Evolutionary conservation across 768 basidiomycete species (phyloP), one percentile per base, ranked within the genome.

Genomic region (Leccinum boreale): DNA sequence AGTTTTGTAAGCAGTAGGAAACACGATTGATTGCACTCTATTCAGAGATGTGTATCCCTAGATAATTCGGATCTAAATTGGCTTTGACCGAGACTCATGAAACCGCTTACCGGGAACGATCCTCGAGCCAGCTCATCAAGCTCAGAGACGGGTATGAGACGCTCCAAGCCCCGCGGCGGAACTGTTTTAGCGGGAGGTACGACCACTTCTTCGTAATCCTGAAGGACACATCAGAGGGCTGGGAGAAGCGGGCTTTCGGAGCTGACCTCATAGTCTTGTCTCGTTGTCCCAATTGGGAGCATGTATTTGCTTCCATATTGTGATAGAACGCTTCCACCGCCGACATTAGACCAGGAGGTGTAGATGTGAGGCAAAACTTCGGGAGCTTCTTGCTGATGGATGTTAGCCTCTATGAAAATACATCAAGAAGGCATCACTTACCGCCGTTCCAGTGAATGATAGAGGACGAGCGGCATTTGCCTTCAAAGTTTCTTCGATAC

Each of bases 1-100:
- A 1, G 92, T 88, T n/a, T 83, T 78, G 72, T 96, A 98, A 1
- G 95, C 97, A 3, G 91, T 92, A 0, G 90, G 87, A 74, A 89
- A 98, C 19, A 98, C 87, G 59, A 98, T 93, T 1, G 93, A 95
- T 69, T 99, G 97, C 58, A 99, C 89, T 61, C 97, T 82, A 70
- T 99, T 99, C 61, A 99, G 78, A 10, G 86, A 79, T 31, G 79
- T 76, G 67, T 98, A 99, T 28, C 90, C 90, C 94, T 96, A 17
- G 15, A 55, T 49, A 1, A 39, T 44, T 44, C 58, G 45, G 6
- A 46, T 39, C 28, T 42, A 33, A 50, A 29, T 3, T 39, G 31
- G 54, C 36, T n/a, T 29, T 24, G 6, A 28, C 35, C 39, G 26
- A 46, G 17, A 46, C 24, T 48, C 19, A 3, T 24, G n/a, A 52